A percentile compares a stretch with the other conserved stretches of the same genome.
Conservation (phyloP, 2,329 filamentous ascomycete species). For the Fragosphaeria purpurea region DNA sequence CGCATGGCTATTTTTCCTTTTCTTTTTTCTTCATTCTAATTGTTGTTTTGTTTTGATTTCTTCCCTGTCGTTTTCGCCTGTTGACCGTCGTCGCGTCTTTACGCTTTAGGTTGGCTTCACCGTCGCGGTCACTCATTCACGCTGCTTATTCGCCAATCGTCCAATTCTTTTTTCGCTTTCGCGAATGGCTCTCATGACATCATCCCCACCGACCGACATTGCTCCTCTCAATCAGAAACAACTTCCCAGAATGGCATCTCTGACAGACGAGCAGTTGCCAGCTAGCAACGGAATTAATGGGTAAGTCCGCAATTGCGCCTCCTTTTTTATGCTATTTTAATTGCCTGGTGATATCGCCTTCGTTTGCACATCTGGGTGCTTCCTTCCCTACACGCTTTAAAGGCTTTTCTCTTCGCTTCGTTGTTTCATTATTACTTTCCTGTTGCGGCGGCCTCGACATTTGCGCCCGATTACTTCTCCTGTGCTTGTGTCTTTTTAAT, state of each 20-base stretch:
- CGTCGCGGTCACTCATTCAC: no score
- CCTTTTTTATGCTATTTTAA: not conserved
- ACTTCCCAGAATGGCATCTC: slow-evolving; percentile 39
- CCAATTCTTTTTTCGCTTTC: slow-evolving; percentile 14
- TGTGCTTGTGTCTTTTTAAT: no score
- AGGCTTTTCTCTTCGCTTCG: not conserved
- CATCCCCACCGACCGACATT: slow-evolving; percentile 31
- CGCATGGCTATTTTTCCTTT: not conserved
- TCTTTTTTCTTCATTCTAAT: not conserved
- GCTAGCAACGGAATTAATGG: slow-evolving; percentile 35
- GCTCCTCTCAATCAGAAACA: slow-evolving; percentile 38
- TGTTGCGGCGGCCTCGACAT: no score
- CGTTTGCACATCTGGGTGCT: no score
- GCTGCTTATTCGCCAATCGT: no score
- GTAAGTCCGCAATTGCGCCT: slow-evolving; percentile 35
- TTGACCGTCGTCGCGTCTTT: not conserved
- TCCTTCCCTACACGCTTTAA: not conserved
- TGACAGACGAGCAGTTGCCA: slow-evolving; percentile 28
- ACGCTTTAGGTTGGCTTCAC: no score
- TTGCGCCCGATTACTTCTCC: no score
- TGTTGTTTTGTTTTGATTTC: not conserved
- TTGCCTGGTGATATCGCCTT: not conserved
- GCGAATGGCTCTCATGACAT: slow-evolving; percentile 45
- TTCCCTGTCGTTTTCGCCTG: no score
- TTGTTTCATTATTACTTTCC: no score